phyloP scores from a whole-genome alignment of 2,329 filamentous ascomycete genomes.

The Trichoderma asperellum region DNA sequence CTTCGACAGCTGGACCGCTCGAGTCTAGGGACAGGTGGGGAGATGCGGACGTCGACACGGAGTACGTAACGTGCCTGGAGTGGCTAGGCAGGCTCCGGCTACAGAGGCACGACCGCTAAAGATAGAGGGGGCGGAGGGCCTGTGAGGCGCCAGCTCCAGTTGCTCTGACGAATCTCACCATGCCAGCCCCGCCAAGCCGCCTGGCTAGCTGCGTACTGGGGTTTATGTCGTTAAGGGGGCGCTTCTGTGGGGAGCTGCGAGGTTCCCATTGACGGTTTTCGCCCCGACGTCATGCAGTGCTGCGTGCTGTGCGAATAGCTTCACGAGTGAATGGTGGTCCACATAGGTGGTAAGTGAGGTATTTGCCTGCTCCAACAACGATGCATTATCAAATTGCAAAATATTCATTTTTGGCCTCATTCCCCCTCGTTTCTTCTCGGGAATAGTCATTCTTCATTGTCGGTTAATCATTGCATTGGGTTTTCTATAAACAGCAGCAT shows the following conservation, averaged over 20 bases:
- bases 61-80: slow-evolving; percentile 18
- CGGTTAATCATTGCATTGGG: not conserved
- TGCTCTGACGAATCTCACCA: slow-evolving; percentile 21
- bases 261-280: not conserved
- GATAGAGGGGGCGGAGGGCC: slow-evolving; percentile 6
- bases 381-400: not conserved
- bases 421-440: not conserved
- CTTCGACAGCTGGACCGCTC: slow-evolving; percentile 28
- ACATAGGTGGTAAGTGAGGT: not conserved
- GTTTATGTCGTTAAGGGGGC: slow-evolving; percentile 21
- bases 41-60: slow-evolving; percentile 22
- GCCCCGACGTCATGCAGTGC: slow-evolving; percentile 16
- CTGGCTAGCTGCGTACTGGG: not conserved
- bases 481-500: not conserved
- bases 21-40: slow-evolving; percentile 26
- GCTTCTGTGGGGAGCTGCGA: slow-evolving; percentile 13
- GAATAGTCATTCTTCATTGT: not conserved
- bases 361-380: not conserved
- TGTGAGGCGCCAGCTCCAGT: slow-evolving; percentile 20
- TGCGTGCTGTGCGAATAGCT: slow-evolving; percentile 14
- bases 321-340: not conserved
- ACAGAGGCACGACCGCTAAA: slow-evolving; percentile 18
- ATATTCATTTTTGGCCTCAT: not conserved
- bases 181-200: slow-evolving; percentile 16
- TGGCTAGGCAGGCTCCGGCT: slow-evolving; percentile 5